phyloP scores from a whole-genome alignment of 331 rosid genomes.

The Pyrus hybrid region DNA sequence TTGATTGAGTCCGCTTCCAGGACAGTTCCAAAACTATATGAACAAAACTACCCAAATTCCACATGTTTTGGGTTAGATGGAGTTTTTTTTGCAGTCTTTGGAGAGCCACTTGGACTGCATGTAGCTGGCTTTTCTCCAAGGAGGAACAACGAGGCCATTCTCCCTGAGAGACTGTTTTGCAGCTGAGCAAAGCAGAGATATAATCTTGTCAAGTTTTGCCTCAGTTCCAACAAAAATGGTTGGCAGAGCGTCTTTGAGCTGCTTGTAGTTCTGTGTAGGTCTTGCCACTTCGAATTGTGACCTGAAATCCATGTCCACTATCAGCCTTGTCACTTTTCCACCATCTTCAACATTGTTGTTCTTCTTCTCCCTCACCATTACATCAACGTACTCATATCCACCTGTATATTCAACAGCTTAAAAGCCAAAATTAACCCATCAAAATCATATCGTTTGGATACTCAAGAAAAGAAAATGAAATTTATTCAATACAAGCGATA shows the following conservation, averaged over 20 bases:
- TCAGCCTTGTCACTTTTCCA: conserved; percentile 21
- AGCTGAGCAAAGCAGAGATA: conserved; percentile 32
- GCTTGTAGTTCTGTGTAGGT: conserved; percentile 24
- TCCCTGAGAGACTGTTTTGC: conserved; percentile 27
- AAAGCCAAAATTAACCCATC: neutral
- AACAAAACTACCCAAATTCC: neutral
- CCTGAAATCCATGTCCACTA: conserved; percentile 36
- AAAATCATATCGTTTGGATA: neutral
- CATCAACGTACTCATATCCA: conserved; percentile 33
- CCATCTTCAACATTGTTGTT: neutral
- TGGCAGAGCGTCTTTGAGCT: conserved; percentile 23
- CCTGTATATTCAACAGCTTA: conserved; percentile 17
- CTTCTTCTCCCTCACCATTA: conserved; percentile 12
- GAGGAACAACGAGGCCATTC: conserved; percentile 35
- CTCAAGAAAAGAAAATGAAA: too few relatives aligned
- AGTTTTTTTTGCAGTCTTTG: conserved; percentile 22
- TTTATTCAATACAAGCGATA: neutral
- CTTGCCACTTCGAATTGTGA: conserved; percentile 40
- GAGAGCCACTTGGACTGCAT: conserved; percentile 45
- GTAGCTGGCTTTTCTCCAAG: conserved; percentile 37
- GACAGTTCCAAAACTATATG: neutral
- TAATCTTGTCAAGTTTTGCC: conserved; percentile 24
- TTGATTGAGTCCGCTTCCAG: neutral
- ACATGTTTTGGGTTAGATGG: conserved; percentile 5
- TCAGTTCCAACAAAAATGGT: conserved; percentile 33